Base-by-base conservation (phyloP, 805 yeast species). In the Ogataea philodendri region DNA sequence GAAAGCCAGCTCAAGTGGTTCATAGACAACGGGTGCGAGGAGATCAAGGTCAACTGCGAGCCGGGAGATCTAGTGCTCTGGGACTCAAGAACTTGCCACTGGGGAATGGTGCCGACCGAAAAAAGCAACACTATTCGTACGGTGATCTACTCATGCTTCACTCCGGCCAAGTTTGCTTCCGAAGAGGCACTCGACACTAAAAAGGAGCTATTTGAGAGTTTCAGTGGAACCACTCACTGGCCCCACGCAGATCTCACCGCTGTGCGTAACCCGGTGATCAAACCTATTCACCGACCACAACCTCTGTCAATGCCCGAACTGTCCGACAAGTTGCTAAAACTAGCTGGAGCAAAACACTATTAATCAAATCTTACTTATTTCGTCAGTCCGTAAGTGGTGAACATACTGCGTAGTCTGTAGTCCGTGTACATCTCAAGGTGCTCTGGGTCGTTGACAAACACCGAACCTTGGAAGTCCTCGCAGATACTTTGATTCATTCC, bases 31-130 rank as follows among this genome's bases (percentile, higher is more conserved):
- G 60, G 59, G 11, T 48, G 55, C 28, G 54, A 58, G 32, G 45
- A 48, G 24, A 22, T 49, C 17, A 59, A 54, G 41, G 42, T 59
- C 4, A 39, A 48, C 9, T 57, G 51, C 23, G 58, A 57, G 32
- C 56, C 60, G 6, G 65, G 65, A 22, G 65, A 60, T 39, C 41
- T 59, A 30, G 52, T 60, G 17, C 19, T 60, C 5, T 60, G 64
- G 64, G 64, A 58, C 36, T 58, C 64, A 7, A 49, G 62, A 46
- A 45, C 51, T 3, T 37, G 46, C 16, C 65, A 58, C 38, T 57
- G 52, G 46, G 62, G 63, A 13, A 48, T 40, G 27, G 49, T 45
- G 14, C 63, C 61, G 22, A 46, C 44, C 14, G 47, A 42, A 3
- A 48, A 43, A 7, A 36, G 54, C 16, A 42, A 48, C 10, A 37